phyloP scores from a whole-genome alignment of 2,329 filamentous ascomycete genomes.

The Diplodia intermedia region DNA sequence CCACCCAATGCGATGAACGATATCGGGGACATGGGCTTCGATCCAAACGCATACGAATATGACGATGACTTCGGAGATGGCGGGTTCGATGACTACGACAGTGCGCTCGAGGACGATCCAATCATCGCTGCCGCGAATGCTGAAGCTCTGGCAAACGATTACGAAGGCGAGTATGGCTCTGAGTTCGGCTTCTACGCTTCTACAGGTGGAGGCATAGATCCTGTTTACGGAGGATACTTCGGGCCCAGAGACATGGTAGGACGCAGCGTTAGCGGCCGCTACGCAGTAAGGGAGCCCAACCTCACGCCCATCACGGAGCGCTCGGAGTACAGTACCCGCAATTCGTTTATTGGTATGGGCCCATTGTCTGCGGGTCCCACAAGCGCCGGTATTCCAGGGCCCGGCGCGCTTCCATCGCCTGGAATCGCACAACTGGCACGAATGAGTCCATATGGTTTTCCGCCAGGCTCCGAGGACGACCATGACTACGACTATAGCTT shows the following conservation, averaged over 20 bases:
- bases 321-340: conserved; percentile 94
- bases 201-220: conserved; percentile 61
- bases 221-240: conserved; percentile 87
- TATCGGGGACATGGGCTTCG: conserved; percentile 56
- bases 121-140: conserved; percentile 97
- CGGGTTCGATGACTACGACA: conserved; percentile 61
- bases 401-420: conserved; percentile 67
- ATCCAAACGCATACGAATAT: conserved; percentile 60
- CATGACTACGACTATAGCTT: conserved; percentile 75
- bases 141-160: conserved; percentile 88
- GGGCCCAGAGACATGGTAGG: conserved; percentile 70
- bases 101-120: conserved; percentile 69
- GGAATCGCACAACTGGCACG: conserved; percentile 77
- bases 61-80: conserved; percentile 48
- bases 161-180: conserved; percentile 91
- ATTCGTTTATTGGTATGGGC: conserved; percentile 81
- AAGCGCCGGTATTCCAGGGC: conserved; percentile 4
- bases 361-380: conserved; percentile 49
- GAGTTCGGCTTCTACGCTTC: conserved; percentile 95
- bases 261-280: conserved; percentile 72
- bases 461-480: conserved; percentile 57
- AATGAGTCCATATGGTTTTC: conserved; percentile 62
- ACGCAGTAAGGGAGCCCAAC: conserved; percentile 77
- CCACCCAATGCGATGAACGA: conserved; percentile 30
- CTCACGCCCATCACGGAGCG: conserved; percentile 95